Percentiles rank a stretch among this genome's conserved stretches.
These are phyloP conservation scores for Whalleya microplaca DNA, from an alignment of 2,329 filamentous ascomycete genomes.

Conservation along the genomic window DNA sequence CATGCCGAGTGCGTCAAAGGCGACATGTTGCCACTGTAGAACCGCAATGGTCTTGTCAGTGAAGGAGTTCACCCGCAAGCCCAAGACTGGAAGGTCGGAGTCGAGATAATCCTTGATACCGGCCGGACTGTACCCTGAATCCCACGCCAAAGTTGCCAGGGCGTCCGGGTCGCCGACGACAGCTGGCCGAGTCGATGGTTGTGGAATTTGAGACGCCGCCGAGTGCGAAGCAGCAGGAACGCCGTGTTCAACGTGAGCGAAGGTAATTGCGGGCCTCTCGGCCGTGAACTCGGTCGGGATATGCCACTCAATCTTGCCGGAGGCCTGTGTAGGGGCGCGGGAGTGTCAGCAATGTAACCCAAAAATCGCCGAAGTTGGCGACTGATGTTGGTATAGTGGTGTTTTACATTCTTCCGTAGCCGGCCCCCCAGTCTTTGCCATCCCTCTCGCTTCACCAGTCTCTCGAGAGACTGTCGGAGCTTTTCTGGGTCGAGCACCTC, in stretches of 20 bases:
- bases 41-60: conserved; percentile 45
- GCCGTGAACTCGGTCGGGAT: conserved; percentile 42
- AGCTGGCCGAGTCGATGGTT: conserved; percentile 23
- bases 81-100: conserved; percentile 44
- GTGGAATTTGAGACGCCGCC: conserved; percentile 37
- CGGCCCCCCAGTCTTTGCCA: conserved; percentile 34
- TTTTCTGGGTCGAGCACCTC: conserved; percentile 30
- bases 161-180: conserved; percentile 31
- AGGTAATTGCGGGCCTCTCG: conserved; percentile 41
- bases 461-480: conserved; percentile 22
- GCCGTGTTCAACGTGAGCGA: conserved; percentile 38
- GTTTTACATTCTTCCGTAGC: conserved; percentile 27
- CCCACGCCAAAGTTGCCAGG: conserved; percentile 29
- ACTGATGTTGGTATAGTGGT: background rate
- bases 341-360: too few relatives aligned
- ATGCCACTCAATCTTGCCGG: conserved; percentile 44
- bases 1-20: conserved; percentile 46
- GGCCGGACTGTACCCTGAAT: conserved; percentile 24
- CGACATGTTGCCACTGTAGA: conserved; percentile 44
- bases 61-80: conserved; percentile 47
- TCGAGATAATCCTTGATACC: conserved; percentile 42
- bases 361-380: background rate
- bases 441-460: conserved; percentile 20
- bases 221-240: conserved; percentile 40
- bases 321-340: background rate